phyloP scores from a whole-genome alignment of 768 basidiomycete genomes.

The Clitopilus passeckerianus region DNA sequence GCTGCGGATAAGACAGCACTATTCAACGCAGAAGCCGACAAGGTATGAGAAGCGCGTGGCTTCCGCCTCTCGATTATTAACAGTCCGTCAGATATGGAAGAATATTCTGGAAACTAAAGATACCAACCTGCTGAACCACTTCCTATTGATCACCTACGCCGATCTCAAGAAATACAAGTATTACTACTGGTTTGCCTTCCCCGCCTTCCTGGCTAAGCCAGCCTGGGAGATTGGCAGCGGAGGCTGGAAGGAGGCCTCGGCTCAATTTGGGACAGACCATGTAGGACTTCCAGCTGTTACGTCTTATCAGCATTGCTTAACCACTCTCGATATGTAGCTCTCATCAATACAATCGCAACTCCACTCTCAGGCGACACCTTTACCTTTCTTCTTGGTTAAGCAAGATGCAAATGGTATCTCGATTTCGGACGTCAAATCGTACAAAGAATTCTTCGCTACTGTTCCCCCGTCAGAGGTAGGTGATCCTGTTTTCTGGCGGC shows the following conservation, averaged over 20 bases:
- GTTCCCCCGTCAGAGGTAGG: slow-evolving; percentile 10
- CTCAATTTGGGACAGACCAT: slow-evolving; percentile 33
- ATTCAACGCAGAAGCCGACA: slow-evolving; percentile 67
- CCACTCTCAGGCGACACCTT: slow-evolving; percentile 23
- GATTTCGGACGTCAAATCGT: slow-evolving; percentile 53
- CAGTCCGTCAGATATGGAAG: slow-evolving; percentile 58
- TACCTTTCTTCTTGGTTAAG: slow-evolving; percentile 62
- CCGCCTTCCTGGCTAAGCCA: slow-evolving; percentile 85
- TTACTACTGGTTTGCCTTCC: slow-evolving; percentile 98
- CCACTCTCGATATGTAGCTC: slow-evolving; percentile 31
- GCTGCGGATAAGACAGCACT: slow-evolving; percentile 83
- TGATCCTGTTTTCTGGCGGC: neutral
- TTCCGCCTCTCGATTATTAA: slow-evolving; percentile 3
- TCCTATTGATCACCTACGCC: slow-evolving; percentile 89
- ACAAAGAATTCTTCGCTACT: slow-evolving; percentile 50
- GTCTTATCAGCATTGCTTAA: neutral
- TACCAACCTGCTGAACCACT: slow-evolving; percentile 59
- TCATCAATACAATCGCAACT: slow-evolving; percentile 48
- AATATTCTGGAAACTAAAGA: slow-evolving; percentile 47
- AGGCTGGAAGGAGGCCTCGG: slow-evolving; percentile 52
- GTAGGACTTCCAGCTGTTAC: slow-evolving; percentile 22
- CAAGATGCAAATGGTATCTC: slow-evolving; percentile 26
- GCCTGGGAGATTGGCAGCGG: slow-evolving; percentile 75
- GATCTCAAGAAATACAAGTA: slow-evolving; percentile 99
- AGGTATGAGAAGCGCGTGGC: slow-evolving; percentile 37